Base-by-base conservation (phyloP, 495 filamentous ascomycete genomes). In the Xanthoparmelia taractica region DNA sequence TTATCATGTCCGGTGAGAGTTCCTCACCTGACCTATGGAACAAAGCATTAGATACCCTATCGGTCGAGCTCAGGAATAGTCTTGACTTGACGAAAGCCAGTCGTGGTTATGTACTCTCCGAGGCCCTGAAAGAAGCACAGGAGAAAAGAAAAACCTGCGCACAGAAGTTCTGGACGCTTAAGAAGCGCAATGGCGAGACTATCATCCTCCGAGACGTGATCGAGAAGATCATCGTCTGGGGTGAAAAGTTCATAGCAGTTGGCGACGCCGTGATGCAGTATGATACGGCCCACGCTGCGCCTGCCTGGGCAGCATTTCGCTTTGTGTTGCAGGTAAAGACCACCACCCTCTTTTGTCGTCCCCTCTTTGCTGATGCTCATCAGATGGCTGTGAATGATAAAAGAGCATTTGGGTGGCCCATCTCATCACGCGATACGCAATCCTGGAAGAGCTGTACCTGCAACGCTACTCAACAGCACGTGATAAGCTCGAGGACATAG, bases 361-460 rank as follows among this genome's bases (percentile, higher is more conserved):
- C 15, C 2, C 17, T 18, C 17, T 20, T 43, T 43, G 17, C 2
- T 20, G 8, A 43, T 43, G 18, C 40, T 43, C 40, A 17, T 43
- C 40, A 43, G 40, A 20, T 43, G 15, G 40, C 17, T 8, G 40
- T 43, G 18, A 43, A 43, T 43, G 40, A 43, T 43, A 43, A 43
- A 20, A 43, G 8, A 43, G 17, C 18, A 5, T 20, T 43, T 8
- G 40, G 40, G 55, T 66, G 20, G 63, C 65, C n/a, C 65, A 59
- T n/a, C 64, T 68, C 34, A 68, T 68, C n/a, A 38, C 59, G 43
- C 59, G 65, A 29, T 68, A 68, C 56, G 56, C 58, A 63, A 57
- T 66, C 7, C 20, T 68, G 12, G 59, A 68, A 57, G 45, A 63
- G 7, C 54, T 66, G n/a, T 63, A 63, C 33, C 29, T 59, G n/a